Conservation (phyloP, 1,139 yeast species). For the Sugiyamaella pinicola region DNA sequence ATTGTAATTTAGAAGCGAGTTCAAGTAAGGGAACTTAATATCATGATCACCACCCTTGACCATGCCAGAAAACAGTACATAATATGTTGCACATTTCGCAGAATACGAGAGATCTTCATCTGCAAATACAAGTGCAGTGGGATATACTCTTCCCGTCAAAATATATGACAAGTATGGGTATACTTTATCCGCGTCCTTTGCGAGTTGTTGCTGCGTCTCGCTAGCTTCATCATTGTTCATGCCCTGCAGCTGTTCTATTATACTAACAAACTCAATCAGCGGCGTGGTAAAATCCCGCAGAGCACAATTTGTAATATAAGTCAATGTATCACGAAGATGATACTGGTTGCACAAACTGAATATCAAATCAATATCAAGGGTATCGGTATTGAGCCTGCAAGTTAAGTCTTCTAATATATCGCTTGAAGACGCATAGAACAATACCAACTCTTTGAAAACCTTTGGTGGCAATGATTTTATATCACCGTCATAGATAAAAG, state of each 20-base stretch:
- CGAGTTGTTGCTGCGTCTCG: slow-evolving; percentile 21
- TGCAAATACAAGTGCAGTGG: slow-evolving; percentile 58
- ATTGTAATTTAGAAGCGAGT: slow-evolving; percentile 49
- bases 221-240: slow-evolving; percentile 4
- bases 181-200: slow-evolving; percentile 44
- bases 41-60: slow-evolving; percentile 40
- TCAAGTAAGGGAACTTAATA: slow-evolving; percentile 26
- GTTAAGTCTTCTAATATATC: slow-evolving; percentile 62
- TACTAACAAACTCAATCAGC: slow-evolving; percentile 55
- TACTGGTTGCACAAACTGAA: slow-evolving; percentile 59
- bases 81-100: slow-evolving; percentile 55
- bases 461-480: slow-evolving; percentile 60
- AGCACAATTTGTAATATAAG: slow-evolving; percentile 68
- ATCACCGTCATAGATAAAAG: slow-evolving; percentile 49
- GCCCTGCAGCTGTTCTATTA: slow-evolving; percentile 37
- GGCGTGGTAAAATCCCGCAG: slow-evolving; percentile 71
- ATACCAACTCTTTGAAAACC: slow-evolving; percentile 61
- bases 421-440: slow-evolving; percentile 50
- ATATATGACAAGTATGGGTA: slow-evolving; percentile 66
- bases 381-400: slow-evolving; percentile 61
- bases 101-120: slow-evolving; percentile 29
- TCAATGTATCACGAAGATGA: slow-evolving; percentile 58
- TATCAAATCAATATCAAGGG: slow-evolving; percentile 76
- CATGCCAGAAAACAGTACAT: slow-evolving; percentile 57
- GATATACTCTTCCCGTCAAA: slow-evolving; percentile 78